phyloP scores from a whole-genome alignment of 2,329 filamentous ascomycete species.

The Exophiala mesophila region DNA sequence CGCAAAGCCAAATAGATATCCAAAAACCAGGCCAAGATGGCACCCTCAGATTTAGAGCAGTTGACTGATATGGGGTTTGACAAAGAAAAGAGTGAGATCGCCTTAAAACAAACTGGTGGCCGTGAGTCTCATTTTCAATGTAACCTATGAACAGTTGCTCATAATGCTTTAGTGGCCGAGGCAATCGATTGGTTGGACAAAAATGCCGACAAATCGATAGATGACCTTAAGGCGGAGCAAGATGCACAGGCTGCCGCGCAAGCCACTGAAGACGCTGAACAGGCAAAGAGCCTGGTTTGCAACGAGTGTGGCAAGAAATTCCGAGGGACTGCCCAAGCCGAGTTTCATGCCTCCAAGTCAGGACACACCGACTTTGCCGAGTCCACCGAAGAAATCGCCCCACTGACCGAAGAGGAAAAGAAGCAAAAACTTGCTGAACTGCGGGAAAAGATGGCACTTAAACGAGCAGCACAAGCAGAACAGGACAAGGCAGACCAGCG shows the following conservation, averaged over 20 bases:
- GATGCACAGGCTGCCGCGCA: slow-evolving; percentile 56
- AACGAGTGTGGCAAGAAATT: slow-evolving; percentile 94
- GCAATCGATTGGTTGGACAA: slow-evolving; percentile 93
- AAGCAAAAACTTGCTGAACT: slow-evolving; percentile 72
- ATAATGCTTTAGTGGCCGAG: slow-evolving; percentile 64
- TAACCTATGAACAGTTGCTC: no score
- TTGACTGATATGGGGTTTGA: slow-evolving; percentile 74
- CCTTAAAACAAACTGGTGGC: slow-evolving; percentile 76
- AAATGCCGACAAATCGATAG: slow-evolving; percentile 80
- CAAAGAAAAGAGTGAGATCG: slow-evolving; percentile 71
- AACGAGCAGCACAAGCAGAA: slow-evolving; percentile 62
- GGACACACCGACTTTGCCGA: slow-evolving; percentile 89
- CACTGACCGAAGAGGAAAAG: slow-evolving; percentile 89
- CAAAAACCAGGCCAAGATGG: slow-evolving; percentile 17
- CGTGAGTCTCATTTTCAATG: slow-evolving; percentile 60
- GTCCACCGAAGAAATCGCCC: slow-evolving; percentile 85
- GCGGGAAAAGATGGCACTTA: slow-evolving; percentile 64
- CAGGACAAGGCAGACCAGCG: slow-evolving; percentile 77
- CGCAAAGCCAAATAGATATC: background rate
- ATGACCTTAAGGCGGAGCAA: slow-evolving; percentile 64
- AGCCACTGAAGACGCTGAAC: slow-evolving; percentile 64
- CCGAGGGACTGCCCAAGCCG: slow-evolving; percentile 71
- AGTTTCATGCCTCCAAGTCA: slow-evolving; percentile 88
- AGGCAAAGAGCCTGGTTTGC: slow-evolving; percentile 78
- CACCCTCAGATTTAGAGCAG: slow-evolving; percentile 52